Conservation (phyloP, 768 basidiomycete genomes). For the Collybia mongolica region DNA sequence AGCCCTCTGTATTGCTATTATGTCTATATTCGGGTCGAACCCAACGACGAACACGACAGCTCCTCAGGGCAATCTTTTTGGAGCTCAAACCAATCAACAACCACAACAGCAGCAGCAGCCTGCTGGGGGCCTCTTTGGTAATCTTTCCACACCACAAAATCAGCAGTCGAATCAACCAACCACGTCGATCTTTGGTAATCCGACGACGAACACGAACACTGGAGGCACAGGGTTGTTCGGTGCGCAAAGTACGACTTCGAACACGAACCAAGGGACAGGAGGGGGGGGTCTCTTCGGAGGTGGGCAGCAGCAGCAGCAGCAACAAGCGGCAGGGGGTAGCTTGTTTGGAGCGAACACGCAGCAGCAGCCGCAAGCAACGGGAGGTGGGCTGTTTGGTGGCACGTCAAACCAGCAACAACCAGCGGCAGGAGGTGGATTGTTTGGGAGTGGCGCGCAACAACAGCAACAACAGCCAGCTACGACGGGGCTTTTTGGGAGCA, state of each 20-base stretch:
- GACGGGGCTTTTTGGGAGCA: constrained; percentile 29
- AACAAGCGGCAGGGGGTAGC: constrained; percentile 16
- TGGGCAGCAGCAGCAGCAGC: constrained; percentile 22
- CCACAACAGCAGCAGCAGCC: constrained; percentile 20
- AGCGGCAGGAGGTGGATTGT: constrained; percentile 17
- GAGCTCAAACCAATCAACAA: constrained; percentile 16
- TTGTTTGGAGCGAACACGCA: constrained; percentile 21
- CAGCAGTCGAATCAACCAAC: constrained; percentile 12
- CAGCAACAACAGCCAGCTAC: constrained; percentile 15
- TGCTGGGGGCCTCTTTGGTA: constrained; percentile 27
- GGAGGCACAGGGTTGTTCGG: constrained; percentile 11
- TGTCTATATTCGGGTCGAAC: constrained; percentile 20
- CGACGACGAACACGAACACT: constrained; percentile 8
- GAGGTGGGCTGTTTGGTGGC: constrained; percentile 22
- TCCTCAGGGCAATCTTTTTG: constrained; percentile 23
- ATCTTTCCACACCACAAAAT: constrained; percentile 1
- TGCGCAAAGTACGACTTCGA: constrained; percentile 5
- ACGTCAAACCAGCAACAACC: constrained; percentile 9
- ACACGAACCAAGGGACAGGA: constrained; percentile 5
- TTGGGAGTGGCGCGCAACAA: constrained; percentile 19
- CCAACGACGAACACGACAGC: constrained; percentile 13
- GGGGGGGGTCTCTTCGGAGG: constrained; percentile 16
- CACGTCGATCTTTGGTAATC: constrained; percentile 12
- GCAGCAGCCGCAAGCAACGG: constrained; percentile 15
- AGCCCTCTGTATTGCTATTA: background rate